phyloP scores from a whole-genome alignment of 176 grass and related monocot genomes.

The Saccharum officinarum region DNA sequence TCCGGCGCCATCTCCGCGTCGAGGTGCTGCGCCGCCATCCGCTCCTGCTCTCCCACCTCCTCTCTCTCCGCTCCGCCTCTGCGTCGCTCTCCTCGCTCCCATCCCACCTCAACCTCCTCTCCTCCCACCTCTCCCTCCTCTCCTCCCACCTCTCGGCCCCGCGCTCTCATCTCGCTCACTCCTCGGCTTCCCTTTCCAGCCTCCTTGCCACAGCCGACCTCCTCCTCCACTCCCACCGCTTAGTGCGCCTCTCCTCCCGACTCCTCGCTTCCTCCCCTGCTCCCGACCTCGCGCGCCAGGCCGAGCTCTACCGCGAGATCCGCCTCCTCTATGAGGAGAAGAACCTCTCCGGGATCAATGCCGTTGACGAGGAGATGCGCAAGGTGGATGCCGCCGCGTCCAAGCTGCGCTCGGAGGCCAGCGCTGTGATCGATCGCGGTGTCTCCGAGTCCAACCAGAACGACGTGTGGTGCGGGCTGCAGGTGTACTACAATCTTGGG shows the following conservation, averaged over 20 bases:
- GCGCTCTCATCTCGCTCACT: constrained; percentile 58
- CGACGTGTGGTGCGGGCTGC: constrained; percentile 89
- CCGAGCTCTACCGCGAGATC: constrained; percentile 89
- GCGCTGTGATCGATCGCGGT: constrained; percentile 68
- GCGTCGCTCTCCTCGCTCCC: constrained; percentile 73
- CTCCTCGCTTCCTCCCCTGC: constrained; percentile 59
- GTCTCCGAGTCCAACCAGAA: constrained; percentile 90
- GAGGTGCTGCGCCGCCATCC: constrained; percentile 93
- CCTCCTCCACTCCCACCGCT: constrained; percentile 77
- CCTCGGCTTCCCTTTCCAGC: constrained; percentile 80
- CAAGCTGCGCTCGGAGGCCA: constrained; percentile 72
- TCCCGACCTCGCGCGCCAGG: constrained; percentile 75
- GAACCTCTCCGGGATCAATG: constrained; percentile 76
- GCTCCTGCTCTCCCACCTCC: constrained; percentile 81
- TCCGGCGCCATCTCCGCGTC: constrained; percentile 76
- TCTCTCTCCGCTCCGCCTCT: constrained; percentile 82
- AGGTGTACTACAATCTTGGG: constrained; percentile 97
- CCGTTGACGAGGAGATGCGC: constrained; percentile 87
- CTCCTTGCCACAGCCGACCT: constrained; percentile 87
- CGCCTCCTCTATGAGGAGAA: constrained; percentile 86
- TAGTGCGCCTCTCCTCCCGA: constrained; percentile 76
- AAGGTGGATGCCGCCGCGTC: constrained; percentile 60
- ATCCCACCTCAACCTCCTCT: constrained; percentile 62
- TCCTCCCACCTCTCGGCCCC: constrained; percentile 82
- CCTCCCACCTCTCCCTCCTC: constrained; percentile 71